Percentiles rank a stretch among this genome's conserved stretches.
These are phyloP conservation scores for Metschnikowia vanudenii DNA, from an alignment of 805 yeast species.

Conservation along the genomic window DNA sequence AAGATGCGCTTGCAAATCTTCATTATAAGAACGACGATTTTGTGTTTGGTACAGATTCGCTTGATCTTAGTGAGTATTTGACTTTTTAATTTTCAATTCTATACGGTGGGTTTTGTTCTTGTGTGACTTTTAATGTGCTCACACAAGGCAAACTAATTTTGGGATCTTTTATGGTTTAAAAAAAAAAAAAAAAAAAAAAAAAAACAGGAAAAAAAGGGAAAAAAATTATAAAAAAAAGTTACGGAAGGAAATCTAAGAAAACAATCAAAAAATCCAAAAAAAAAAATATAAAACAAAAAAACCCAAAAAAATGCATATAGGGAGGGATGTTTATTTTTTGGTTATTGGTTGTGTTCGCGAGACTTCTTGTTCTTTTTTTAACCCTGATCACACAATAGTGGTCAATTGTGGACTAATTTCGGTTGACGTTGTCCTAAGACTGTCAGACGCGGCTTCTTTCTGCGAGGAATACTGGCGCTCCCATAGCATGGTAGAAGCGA, in stretches of 20 bases:
- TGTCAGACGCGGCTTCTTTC: neutral
- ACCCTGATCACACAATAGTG: neutral
- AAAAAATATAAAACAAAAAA: constrained; percentile 8
- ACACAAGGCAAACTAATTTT: constrained; percentile 1
- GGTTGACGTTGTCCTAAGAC: neutral
- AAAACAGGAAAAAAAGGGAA: neutral
- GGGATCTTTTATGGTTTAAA: neutral
- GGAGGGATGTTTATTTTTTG: neutral
- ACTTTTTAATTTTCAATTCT: constrained; percentile 25
- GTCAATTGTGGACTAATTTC: neutral
- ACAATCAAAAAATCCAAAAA: constrained; percentile 11
- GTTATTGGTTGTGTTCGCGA: neutral
- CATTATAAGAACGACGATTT: constrained; percentile 5
- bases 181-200: neutral
- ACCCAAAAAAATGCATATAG: constrained; percentile 10
- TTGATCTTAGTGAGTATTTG: constrained; percentile 34
- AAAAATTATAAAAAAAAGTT: neutral
- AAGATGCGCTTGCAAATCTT: constrained; percentile 9
- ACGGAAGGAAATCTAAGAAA: constrained; percentile 14
- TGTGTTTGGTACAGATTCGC: constrained; percentile 17
- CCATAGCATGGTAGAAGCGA: constrained; percentile 16
- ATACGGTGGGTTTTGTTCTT: constrained; percentile 5
- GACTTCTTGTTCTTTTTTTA: too few relatives aligned
- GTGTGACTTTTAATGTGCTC: neutral
- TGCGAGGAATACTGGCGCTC: constrained; percentile 13